Percentiles rank a stretch among this genome's conserved stretches.
Conservation (phyloP, 768 basidiomycete genomes). For the Lepiota venenata region DNA sequence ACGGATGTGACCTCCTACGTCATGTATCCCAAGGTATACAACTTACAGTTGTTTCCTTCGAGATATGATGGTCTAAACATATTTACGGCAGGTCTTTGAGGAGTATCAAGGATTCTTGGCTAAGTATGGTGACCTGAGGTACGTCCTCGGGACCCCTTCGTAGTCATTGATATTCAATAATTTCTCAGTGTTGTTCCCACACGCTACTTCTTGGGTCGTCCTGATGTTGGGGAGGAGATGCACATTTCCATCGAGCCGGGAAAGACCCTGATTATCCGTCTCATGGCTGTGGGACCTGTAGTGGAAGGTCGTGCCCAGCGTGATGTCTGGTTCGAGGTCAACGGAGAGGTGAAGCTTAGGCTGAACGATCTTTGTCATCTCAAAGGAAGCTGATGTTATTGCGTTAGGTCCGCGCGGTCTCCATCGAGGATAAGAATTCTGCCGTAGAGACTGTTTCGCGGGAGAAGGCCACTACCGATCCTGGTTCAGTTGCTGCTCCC, state of each 20-base stretch:
- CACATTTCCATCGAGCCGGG: slow-evolving; percentile 94
- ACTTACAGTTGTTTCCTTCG: background rate
- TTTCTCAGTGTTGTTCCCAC: slow-evolving; percentile 84
- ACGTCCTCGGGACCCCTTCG: slow-evolving; percentile 19
- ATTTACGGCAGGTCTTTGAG: slow-evolving; percentile 75
- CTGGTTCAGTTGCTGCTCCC: slow-evolving; percentile 95
- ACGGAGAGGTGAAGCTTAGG: slow-evolving; percentile 70
- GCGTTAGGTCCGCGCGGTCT: slow-evolving; percentile 83
- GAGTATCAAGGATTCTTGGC: slow-evolving; percentile 94
- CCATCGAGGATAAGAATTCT: slow-evolving; percentile 95
- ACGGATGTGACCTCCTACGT: slow-evolving; percentile 92
- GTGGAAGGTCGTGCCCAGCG: slow-evolving; percentile 89
- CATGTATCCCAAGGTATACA: slow-evolving; percentile 93
- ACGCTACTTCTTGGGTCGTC: slow-evolving; percentile 94
- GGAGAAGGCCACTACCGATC: slow-evolving; percentile 91
- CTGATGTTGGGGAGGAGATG: slow-evolving; percentile 93
- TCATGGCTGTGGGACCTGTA: slow-evolving; percentile 94
- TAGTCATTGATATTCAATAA: slow-evolving; percentile 10
- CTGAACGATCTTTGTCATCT: slow-evolving; percentile 6
- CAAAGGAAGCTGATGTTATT: slow-evolving; percentile 16
- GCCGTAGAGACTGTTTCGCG: slow-evolving; percentile 93
- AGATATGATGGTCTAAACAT: background rate
- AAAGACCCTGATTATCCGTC: slow-evolving; percentile 93
- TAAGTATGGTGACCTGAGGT: slow-evolving; percentile 95
- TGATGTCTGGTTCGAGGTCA: slow-evolving; percentile 98